These are phyloP conservation scores for Pistacia atlantica DNA, from an alignment of 345 rosid species.

Conservation along the genomic window DNA sequence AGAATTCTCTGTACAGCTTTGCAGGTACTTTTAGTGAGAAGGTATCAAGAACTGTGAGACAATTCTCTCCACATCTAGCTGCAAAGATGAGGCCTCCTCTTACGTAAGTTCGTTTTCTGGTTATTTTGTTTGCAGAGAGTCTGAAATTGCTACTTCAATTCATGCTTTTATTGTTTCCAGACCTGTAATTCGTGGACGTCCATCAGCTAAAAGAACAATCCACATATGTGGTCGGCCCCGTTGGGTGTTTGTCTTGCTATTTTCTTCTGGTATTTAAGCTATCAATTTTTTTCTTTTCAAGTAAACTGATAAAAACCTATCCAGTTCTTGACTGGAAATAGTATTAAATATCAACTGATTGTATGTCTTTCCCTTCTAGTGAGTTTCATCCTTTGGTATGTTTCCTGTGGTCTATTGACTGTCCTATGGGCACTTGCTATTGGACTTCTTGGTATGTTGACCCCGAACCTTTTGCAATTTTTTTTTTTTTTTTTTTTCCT, in stretches of 20 bases:
- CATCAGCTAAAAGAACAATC: conserved; percentile 79
- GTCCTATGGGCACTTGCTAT: conserved; percentile 78
- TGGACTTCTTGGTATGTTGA: conserved; percentile 74
- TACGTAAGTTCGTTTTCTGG: conserved; percentile 47
- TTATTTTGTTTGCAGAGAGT: neutral
- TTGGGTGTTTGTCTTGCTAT: conserved; percentile 80
- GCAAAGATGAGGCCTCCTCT: conserved; percentile 96
- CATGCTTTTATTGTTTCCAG: conserved; percentile 42
- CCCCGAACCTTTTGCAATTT: conserved; percentile 10
- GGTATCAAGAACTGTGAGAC: conserved; percentile 81
- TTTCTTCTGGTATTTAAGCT: conserved; percentile 61
- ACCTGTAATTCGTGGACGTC: conserved; percentile 94
- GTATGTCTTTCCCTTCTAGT: conserved; percentile 33
- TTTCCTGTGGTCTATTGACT: conserved; percentile 81
- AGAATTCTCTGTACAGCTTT: conserved; percentile 63
- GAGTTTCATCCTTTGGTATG: conserved; percentile 79
- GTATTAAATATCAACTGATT: conserved; percentile 18
- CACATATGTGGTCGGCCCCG: conserved; percentile 89
- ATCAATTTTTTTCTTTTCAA: neutral
- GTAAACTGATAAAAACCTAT: neutral
- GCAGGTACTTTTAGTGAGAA: conserved; percentile 93
- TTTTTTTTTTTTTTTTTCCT: conserved; percentile 4
- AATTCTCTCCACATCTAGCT: conserved; percentile 92
- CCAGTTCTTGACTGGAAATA: neutral
- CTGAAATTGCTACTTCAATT: conserved; percentile 20